Conservation (phyloP, 768 basidiomycete species). For the Gloeostereum incarnatum region DNA sequence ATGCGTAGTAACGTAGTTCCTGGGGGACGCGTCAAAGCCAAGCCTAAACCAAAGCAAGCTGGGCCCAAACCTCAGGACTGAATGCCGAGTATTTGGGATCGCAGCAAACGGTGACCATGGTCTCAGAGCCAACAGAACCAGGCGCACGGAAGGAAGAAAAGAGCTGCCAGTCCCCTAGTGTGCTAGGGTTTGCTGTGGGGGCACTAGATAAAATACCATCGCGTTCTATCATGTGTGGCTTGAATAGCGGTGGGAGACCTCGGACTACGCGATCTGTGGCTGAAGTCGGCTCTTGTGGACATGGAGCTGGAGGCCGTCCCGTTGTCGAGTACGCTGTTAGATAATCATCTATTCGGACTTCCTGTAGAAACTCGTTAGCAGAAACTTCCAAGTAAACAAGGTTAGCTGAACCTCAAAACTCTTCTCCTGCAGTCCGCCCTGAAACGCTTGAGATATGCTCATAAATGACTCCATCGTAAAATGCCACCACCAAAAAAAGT, state of each 20-base stretch:
- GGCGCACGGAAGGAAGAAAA: too few relatives aligned
- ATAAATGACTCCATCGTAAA: too few relatives aligned
- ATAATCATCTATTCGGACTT: slow-evolving; percentile 48
- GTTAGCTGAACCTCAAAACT: too few relatives aligned
- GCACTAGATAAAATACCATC: too few relatives aligned
- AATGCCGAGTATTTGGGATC: slow-evolving; percentile 19
- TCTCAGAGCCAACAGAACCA: too few relatives aligned
- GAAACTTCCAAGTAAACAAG: too few relatives aligned
- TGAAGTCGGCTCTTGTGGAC: slow-evolving; percentile 36
- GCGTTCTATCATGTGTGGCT: slow-evolving; percentile 22
- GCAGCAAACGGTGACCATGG: slow-evolving; percentile 16
- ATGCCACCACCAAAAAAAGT: too few relatives aligned
- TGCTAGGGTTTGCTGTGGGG: slow-evolving; percentile 12
- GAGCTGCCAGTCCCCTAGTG: slow-evolving; percentile 16
- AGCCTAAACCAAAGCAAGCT: slow-evolving; percentile 1
- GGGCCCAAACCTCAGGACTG: slow-evolving; percentile 30
- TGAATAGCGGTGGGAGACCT: slow-evolving; percentile 41
- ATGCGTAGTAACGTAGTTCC: slow-evolving; percentile 36
- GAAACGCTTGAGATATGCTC: too few relatives aligned
- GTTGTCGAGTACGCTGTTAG: slow-evolving; percentile 35
- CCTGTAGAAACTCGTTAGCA: too few relatives aligned
- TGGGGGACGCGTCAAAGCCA: slow-evolving; percentile 12
- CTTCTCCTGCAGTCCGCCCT: too few relatives aligned
- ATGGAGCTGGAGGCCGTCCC: slow-evolving; percentile 36
- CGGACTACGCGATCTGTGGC: slow-evolving; percentile 31